These are phyloP conservation scores for Samsoniella hepiali DNA, from an alignment of 2,329 filamentous ascomycete species.

Conservation along the genomic window DNA sequence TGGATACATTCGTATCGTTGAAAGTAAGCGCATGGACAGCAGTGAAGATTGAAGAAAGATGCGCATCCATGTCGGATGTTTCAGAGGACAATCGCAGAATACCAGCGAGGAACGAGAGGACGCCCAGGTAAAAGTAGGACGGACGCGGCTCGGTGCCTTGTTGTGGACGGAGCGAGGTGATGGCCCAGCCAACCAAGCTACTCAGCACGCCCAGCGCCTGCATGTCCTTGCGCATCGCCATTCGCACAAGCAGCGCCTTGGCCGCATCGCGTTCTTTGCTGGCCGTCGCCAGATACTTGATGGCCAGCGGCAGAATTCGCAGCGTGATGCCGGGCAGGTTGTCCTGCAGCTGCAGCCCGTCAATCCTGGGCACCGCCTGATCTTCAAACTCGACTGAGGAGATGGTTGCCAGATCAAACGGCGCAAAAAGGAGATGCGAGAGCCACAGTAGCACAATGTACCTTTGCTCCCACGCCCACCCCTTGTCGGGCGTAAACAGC, in stretches of 20 bases:
- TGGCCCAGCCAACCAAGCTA: slow-evolving; percentile 67
- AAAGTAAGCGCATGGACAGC: slow-evolving; percentile 58
- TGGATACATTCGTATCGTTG: slow-evolving; percentile 45
- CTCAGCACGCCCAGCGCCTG: slow-evolving; percentile 69
- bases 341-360: slow-evolving; percentile 53
- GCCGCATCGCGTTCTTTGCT: slow-evolving; percentile 90
- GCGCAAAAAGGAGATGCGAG: slow-evolving; percentile 75
- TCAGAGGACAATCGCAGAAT: slow-evolving; percentile 67
- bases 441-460: slow-evolving; percentile 89
- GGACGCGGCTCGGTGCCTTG: slow-evolving; percentile 39
- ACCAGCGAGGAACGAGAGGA: slow-evolving; percentile 75
- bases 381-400: slow-evolving; percentile 59
- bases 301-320: slow-evolving; percentile 66
- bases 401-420: slow-evolving; percentile 86
- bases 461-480: slow-evolving; percentile 78
- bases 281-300: slow-evolving; percentile 67
- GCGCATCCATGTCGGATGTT: slow-evolving; percentile 68
- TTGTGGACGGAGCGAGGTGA: slow-evolving; percentile 54
- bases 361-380: slow-evolving; percentile 39
- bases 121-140: slow-evolving; percentile 74
- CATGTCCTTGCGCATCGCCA: slow-evolving; percentile 87
- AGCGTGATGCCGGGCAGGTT: slow-evolving; percentile 67
- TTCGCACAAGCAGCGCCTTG: slow-evolving; percentile 73
- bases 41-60: slow-evolving; percentile 64
- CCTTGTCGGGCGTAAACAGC: slow-evolving; percentile 19